These are phyloP conservation scores for Mollisia scopiformis DNA, from an alignment of 2,329 filamentous ascomycete genomes.

Conservation along the genomic window DNA sequence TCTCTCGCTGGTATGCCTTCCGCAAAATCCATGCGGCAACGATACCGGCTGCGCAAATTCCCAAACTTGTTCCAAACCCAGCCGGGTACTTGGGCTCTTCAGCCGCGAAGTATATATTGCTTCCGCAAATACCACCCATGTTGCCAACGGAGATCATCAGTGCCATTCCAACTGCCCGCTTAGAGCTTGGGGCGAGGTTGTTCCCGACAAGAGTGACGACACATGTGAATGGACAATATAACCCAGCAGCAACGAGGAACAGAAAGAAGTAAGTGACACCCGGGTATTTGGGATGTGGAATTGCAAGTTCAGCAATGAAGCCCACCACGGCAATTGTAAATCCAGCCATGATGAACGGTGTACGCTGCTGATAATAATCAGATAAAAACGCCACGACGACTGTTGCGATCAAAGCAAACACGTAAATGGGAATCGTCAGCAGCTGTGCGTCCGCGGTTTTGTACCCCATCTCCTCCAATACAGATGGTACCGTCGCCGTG, in stretches of 20 bases:
- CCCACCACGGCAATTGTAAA: constrained; percentile 13
- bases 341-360: constrained; percentile 16
- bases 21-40: constrained; percentile 14
- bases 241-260: constrained; percentile 83
- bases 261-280: constrained; percentile 75
- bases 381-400: constrained; percentile 9
- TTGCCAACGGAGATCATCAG: constrained; percentile 37
- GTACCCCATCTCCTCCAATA: constrained; percentile 17
- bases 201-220: constrained; percentile 70
- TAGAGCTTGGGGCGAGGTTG: constrained; percentile 33
- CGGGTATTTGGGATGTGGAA: constrained; percentile 48
- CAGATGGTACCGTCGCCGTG: constrained; percentile 13
- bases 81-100: constrained; percentile 40
- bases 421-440: constrained; percentile 18
- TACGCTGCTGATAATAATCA: constrained; percentile 13
- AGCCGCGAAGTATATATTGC: constrained; percentile 42
- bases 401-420: constrained; percentile 10
- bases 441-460: constrained; percentile 16
- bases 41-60: constrained; percentile 18
- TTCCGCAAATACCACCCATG: constrained; percentile 38
- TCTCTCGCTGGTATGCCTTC: constrained; percentile 24
- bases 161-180: constrained; percentile 35
- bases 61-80: constrained; percentile 41
- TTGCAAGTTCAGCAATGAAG: constrained; percentile 11
- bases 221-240: constrained; percentile 82